These are phyloP conservation scores for Thermochaetoides thermophila DNA, from an alignment of 495 filamentous ascomycete species.

Conservation along the genomic window DNA sequence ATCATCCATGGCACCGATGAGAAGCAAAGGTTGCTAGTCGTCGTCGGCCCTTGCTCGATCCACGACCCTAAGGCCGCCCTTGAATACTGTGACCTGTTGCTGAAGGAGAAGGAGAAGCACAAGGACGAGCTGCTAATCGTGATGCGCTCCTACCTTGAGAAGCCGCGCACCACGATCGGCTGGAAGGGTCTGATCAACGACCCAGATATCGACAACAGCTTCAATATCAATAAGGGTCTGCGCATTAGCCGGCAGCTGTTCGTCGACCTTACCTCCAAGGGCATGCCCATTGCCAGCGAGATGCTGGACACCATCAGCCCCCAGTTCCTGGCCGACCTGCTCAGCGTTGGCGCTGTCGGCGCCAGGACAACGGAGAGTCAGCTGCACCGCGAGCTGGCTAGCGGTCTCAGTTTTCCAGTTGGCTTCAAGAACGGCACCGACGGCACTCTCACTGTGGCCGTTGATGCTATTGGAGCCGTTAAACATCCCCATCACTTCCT, in stretches of 20 bases:
- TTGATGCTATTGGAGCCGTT: constrained; percentile 94
- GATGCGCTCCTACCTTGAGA: constrained; percentile 98
- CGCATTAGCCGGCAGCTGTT: constrained; percentile 79
- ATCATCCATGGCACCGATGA: constrained; percentile 69
- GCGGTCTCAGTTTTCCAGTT: constrained; percentile 88
- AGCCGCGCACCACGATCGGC: constrained; percentile 93
- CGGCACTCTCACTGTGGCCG: constrained; percentile 73
- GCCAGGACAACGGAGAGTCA: constrained; percentile 93
- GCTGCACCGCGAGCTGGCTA: constrained; percentile 87
- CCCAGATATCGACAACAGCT: constrained; percentile 95
- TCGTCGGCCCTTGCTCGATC: constrained; percentile 93
- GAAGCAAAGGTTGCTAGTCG: constrained; percentile 66
- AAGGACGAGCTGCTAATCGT: constrained; percentile 79
- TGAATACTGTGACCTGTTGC: constrained; percentile 79
- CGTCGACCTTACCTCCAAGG: constrained; percentile 81
- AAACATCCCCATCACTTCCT: constrained; percentile 93
- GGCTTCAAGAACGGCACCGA: constrained; percentile 99
- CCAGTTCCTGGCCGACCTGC: constrained; percentile 89
- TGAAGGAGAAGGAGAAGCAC: constrained; percentile 79
- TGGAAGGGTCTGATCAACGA: constrained; percentile 99
- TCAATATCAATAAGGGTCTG: constrained; percentile 97
- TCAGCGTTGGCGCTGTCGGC: constrained; percentile 85
- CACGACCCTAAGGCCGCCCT: constrained; percentile 87
- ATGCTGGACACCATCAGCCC: constrained; percentile 99
- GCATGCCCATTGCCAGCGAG: constrained; percentile 96